Conservation (phyloP, 192 early-diverging fungal species). For the Gaertneriomyces semiglobifer region DNA sequence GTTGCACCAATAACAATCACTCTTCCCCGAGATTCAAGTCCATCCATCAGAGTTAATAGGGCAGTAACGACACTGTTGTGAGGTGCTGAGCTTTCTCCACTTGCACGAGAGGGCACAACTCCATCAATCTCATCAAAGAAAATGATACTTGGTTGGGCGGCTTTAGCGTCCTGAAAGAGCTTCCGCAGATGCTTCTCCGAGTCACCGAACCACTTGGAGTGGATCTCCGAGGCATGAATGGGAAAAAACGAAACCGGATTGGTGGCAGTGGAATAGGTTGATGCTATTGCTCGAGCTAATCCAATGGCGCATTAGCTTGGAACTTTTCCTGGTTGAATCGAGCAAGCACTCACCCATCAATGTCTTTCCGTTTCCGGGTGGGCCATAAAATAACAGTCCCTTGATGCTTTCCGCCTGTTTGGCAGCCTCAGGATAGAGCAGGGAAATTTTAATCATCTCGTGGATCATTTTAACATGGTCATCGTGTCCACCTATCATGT, state of each 20-base stretch:
- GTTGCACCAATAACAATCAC: conserved; percentile 77
- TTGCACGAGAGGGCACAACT: conserved; percentile 20
- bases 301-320: background rate
- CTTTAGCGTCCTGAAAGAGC: conserved; percentile 68
- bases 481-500: conserved; percentile 42
- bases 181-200: conserved; percentile 62
- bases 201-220: conserved; percentile 75
- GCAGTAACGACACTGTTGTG: conserved; percentile 72
- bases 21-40: conserved; percentile 65
- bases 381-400: conserved; percentile 71
- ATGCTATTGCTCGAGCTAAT: conserved; percentile 42
- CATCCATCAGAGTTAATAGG: conserved; percentile 74
- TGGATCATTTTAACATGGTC: conserved; percentile 63
- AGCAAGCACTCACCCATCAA: conserved; percentile 53
- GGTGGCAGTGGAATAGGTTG: conserved; percentile 39
- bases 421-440: conserved; percentile 65
- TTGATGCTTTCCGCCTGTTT: conserved; percentile 41
- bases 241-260: conserved; percentile 66
- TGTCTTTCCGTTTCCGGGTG: conserved; percentile 72
- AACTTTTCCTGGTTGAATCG: conserved; percentile 26
- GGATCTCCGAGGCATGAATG: conserved; percentile 67
- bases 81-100: conserved; percentile 20
- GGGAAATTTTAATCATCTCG: conserved; percentile 74
- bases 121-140: conserved; percentile 85
- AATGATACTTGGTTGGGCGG: conserved; percentile 68